Percentiles rank a stretch among this genome's conserved stretches.
These are phyloP conservation scores for Aspergillus tanneri DNA, from an alignment of 2,329 filamentous ascomycete species.

Conservation along the genomic window DNA sequence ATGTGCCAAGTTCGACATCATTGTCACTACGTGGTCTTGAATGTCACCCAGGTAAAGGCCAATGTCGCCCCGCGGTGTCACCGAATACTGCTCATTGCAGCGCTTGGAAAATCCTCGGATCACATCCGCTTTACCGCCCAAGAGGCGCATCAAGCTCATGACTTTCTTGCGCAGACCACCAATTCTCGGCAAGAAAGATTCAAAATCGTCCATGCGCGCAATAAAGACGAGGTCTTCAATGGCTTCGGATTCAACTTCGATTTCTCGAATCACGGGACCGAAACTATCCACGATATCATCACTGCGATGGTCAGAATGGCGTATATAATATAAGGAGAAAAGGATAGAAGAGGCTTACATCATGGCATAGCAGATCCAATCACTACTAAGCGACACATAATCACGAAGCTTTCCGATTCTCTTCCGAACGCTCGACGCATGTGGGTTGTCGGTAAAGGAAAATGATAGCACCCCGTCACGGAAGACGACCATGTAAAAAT, in stretches of 20 bases:
- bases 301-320: conserved; percentile 43
- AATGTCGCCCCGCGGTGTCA: conserved; percentile 94
- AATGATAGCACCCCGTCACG: conserved; percentile 93
- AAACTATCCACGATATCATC: conserved; percentile 98
- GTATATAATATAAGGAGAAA: neutral
- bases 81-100: conserved; percentile 95
- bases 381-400: conserved; percentile 88
- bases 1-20: conserved; percentile 94
- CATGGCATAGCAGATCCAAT: conserved; percentile 98
- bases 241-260: conserved; percentile 83
- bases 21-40: conserved; percentile 98
- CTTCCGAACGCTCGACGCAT: conserved; percentile 84
- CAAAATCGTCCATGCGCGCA: conserved; percentile 84
- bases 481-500: conserved; percentile 96
- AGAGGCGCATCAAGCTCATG: conserved; percentile 85
- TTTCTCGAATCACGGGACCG: conserved; percentile 80
- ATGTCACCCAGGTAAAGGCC: conserved; percentile 96
- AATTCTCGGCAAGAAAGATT: conserved; percentile 80
- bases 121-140: conserved; percentile 97
- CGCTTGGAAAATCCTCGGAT: conserved; percentile 97
- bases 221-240: conserved; percentile 97
- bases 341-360: conserved; percentile 61
- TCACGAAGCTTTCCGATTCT: conserved; percentile 91
- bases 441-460: conserved; percentile 82
- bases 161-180: conserved; percentile 91